Base-by-base conservation (phyloP, 768 basidiomycete genomes). In the Kwoniella shandongensis region DNA sequence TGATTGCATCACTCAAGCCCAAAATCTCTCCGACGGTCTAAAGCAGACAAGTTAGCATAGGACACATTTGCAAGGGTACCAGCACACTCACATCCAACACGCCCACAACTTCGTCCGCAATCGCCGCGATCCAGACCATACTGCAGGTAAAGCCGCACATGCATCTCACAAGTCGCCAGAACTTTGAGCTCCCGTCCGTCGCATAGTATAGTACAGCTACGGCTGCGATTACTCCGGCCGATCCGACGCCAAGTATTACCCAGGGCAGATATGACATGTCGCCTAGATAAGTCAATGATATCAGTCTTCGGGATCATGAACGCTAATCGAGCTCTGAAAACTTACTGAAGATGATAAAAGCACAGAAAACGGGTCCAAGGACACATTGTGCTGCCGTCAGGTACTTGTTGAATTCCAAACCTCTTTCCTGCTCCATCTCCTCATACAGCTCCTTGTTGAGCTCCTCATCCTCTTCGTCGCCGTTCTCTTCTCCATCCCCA, bases 71-170 rank as follows among this genome's bases (percentile, higher is more conserved):
- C 18, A 22, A 22, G 22, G 11, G 10, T 20, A 41, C 10, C 38
- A 20, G n/a, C 7, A 3, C n/a, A 64, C 82, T 55, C 42, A 93
- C 93, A 80, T 88, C 86, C 10, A 98, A 81, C 11, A 97, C 86
- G 45, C 87, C 83, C 27, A 98, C 91, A 1, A 94, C 91, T 74
- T 97, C 93, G 73, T 96, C 92, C 1, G 93, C 92, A 45, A 98
- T 92, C 5, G 88, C 91, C 85, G 97, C 93, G 66, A 99, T 97
- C 94, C 96, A 99, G 7, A 97, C 86, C 59, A 97, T 84, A 2
- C 91, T 82, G 25, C 94, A 87, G 20, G 86, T 74, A 78, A 99
- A 99, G 0, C 96, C 94, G 81, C 93, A 86, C 22, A 85, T 87
- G 70, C 91, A 94, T 10, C 92, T 82, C 10, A 83, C 81, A 77